Evolutionary conservation across 148 eudicot genomes (phyloP).

Genomic region (Chenopodium suecicum): DNA sequence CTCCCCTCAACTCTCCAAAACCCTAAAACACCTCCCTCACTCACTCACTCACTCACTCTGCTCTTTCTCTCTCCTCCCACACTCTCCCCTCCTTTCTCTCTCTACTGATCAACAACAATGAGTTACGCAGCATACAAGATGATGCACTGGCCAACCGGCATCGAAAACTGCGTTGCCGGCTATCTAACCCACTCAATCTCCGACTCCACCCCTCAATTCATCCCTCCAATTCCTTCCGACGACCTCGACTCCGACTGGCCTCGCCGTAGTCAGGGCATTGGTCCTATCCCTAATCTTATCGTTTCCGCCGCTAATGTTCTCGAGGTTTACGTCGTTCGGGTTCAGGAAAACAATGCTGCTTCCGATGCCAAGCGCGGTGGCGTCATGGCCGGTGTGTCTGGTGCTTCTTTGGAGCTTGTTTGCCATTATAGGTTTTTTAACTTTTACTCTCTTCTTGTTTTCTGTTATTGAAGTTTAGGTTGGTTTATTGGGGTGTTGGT

Average conservation of each 20-base stretch:
- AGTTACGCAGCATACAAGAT: conserved; percentile 91
- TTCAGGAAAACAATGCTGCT: conserved; percentile 34
- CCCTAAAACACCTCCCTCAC: neutral
- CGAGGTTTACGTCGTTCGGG: conserved; percentile 64
- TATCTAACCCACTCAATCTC: conserved; percentile 73
- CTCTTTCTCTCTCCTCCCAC: neutral
- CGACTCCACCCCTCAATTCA: conserved; percentile 45
- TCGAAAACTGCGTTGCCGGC: conserved; percentile 84
- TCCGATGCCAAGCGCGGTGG: conserved; percentile 68
- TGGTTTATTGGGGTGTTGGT: neutral
- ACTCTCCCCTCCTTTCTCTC: neutral
- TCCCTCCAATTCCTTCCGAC: conserved; percentile 47
- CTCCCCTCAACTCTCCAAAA: neutral
- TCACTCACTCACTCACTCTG: neutral
- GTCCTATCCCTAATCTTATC: conserved; percentile 74
- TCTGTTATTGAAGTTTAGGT: neutral
- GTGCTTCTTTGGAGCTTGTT: conserved; percentile 83
- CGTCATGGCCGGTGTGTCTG: conserved; percentile 61
- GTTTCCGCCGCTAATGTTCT: conserved; percentile 73
- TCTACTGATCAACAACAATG: conserved; percentile 31
- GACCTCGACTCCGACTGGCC: conserved; percentile 68
- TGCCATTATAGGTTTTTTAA: conserved; percentile 59
- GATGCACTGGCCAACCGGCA: conserved; percentile 90
- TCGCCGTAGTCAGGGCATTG: conserved; percentile 28
- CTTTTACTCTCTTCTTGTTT: neutral